Evolutionary conservation across 1,284 basidiomycete species (phyloP).

Genomic region (Quambalaria eucalypti): DNA sequence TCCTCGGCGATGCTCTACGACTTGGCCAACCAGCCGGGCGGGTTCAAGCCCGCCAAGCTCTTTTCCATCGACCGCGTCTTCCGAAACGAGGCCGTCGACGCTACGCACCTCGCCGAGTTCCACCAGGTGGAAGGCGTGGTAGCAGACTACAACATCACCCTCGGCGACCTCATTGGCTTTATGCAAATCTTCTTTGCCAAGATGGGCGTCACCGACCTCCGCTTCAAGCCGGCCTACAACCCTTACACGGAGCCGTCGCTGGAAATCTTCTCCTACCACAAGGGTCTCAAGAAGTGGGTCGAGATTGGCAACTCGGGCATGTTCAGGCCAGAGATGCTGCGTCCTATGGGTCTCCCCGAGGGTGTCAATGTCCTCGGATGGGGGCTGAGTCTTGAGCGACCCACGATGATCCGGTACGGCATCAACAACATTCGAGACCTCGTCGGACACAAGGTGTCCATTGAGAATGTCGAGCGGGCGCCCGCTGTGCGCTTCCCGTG

Average conservation of each 20-base stretch:
- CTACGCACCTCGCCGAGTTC: conserved; percentile 98
- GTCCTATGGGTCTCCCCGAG: conserved; percentile 93
- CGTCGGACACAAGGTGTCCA: conserved; percentile 89
- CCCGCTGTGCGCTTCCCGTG: conserved; percentile 39
- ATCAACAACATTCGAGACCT: conserved; percentile 95
- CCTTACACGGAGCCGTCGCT: conserved; percentile 70
- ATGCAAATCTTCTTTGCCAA: conserved; percentile 74
- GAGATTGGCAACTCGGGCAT: conserved; percentile 81
- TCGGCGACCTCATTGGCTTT: conserved; percentile 86
- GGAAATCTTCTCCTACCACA: conserved; percentile 98
- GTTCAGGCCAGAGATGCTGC: conserved; percentile 97
- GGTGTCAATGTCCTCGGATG: conserved; percentile 95
- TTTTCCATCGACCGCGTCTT: conserved; percentile 99
- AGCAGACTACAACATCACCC: conserved; percentile 81
- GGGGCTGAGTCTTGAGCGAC: conserved; percentile 83
- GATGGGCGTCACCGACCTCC: conserved; percentile 85
- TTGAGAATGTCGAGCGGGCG: conserved; percentile 34
- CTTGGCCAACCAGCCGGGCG: conserved; percentile 59
- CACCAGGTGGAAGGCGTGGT: conserved; percentile 99
- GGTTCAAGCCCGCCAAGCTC: conserved; percentile 90
- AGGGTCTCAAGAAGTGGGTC: conserved; percentile 88
- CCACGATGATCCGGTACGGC: conserved; percentile 84
- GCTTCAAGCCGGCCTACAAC: conserved; percentile 97
- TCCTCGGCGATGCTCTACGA: conserved; percentile 84
- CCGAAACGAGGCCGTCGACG: conserved; percentile 97